Conservation (phyloP, 345 rosid species). For the Anacardium occidentale region DNA sequence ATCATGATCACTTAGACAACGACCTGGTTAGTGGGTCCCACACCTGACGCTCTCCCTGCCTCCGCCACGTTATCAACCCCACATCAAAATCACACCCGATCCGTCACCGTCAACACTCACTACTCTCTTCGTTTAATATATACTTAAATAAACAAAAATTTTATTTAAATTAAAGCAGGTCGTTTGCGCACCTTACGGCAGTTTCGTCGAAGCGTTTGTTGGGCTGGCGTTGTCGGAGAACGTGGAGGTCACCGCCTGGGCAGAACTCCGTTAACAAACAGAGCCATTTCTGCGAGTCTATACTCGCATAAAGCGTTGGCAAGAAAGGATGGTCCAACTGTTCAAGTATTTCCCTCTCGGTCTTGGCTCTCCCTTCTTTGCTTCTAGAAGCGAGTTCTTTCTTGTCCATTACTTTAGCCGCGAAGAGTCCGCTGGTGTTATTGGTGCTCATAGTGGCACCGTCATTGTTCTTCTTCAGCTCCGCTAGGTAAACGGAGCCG, state of each 20-base stretch:
- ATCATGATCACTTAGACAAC: slow-evolving; percentile 29
- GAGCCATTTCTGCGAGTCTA: slow-evolving; percentile 79
- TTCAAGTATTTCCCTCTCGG: slow-evolving; percentile 81
- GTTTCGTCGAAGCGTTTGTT: slow-evolving; percentile 74
- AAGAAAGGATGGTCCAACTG: slow-evolving; percentile 84
- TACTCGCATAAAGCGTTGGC: slow-evolving; percentile 69
- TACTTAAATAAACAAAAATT: neutral
- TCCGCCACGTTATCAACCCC: neutral
- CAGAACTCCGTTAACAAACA: slow-evolving; percentile 93
- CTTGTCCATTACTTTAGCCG: slow-evolving; percentile 93
- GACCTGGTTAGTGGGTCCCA: slow-evolving; percentile 19
- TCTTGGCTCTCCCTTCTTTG: slow-evolving; percentile 83
- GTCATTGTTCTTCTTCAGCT: slow-evolving; percentile 34
- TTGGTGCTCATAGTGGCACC: neutral
- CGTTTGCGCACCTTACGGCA: slow-evolving; percentile 68
- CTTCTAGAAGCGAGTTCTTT: slow-evolving; percentile 70
- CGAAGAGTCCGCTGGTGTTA: slow-evolving; percentile 28
- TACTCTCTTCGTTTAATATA: neutral
- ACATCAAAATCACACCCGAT: too few relatives aligned
- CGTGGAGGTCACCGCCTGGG: slow-evolving; percentile 97
- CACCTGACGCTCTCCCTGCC: slow-evolving; percentile 25
- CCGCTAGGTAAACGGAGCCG: slow-evolving; percentile 84
- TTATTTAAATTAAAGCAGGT: slow-evolving; percentile 27
- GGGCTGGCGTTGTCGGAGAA: slow-evolving; percentile 85
- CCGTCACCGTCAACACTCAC: slow-evolving; percentile 21